Conservation (phyloP, 2,329 filamentous ascomycete species). For the Cladosporium sp. region DNA sequence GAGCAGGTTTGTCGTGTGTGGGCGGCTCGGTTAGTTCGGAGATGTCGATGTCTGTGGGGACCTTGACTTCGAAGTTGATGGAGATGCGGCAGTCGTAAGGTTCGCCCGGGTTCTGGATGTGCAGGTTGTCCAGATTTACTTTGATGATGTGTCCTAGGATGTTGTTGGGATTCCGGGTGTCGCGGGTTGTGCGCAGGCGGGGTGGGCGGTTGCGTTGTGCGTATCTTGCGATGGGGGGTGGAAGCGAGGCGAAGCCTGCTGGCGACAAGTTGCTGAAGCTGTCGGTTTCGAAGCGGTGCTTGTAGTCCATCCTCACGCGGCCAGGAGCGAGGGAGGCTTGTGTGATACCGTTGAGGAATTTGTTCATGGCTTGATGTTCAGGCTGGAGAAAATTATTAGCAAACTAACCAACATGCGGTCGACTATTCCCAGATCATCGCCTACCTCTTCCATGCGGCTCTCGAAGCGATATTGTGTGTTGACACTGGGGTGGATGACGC, state of each 20-base stretch:
- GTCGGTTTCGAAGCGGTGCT: conserved; percentile 78
- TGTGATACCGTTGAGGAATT: conserved; percentile 72
- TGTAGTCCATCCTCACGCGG: conserved; percentile 69
- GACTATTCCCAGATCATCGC: conserved; percentile 25
- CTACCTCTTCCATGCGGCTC: conserved; percentile 86
- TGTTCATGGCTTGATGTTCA: conserved; percentile 80
- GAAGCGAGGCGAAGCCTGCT: conserved; percentile 57
- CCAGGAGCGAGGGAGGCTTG: conserved; percentile 23
- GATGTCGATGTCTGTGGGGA: conserved; percentile 54
- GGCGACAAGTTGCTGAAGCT: conserved; percentile 73
- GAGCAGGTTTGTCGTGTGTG: conserved; percentile 38
- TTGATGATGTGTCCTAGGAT: conserved; percentile 85
- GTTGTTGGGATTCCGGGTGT: conserved; percentile 60
- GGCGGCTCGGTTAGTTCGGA: conserved; percentile 47
- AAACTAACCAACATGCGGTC: neutral
- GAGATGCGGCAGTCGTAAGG: conserved; percentile 89
- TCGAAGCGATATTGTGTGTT: conserved; percentile 60
- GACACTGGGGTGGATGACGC: conserved; percentile 59
- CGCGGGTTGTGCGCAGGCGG: conserved; percentile 57
- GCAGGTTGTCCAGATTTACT: conserved; percentile 79
- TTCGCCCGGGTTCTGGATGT: conserved; percentile 72
- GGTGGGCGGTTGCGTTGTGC: conserved; percentile 53
- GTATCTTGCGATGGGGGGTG: conserved; percentile 32
- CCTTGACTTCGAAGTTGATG: conserved; percentile 85
- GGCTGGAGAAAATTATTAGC: conserved; percentile 41